These are phyloP conservation scores for Solanum clarkiae DNA, from an alignment of 257 asterid species.

Conservation along the genomic window DNA sequence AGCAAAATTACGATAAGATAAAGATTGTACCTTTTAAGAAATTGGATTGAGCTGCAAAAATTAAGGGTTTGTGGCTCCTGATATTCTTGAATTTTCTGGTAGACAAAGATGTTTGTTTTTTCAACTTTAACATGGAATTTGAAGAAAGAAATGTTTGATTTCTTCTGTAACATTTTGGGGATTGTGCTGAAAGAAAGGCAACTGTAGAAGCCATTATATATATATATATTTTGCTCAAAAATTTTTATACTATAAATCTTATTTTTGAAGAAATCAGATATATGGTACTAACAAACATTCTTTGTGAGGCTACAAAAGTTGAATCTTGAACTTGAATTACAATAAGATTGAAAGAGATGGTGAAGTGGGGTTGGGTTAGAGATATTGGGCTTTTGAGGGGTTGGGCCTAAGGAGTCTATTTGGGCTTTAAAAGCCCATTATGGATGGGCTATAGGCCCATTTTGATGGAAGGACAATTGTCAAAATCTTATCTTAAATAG, in stretches of 20 bases:
- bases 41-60: conserved; percentile 47
- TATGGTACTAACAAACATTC: not conserved
- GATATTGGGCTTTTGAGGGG: not conserved
- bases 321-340: not conserved
- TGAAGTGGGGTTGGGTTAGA: not conserved
- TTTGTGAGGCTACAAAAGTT: not conserved
- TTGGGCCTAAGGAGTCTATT: not conserved
- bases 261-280: not conserved
- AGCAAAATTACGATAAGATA: too few species aligned
- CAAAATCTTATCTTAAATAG: not conserved
- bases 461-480: not conserved
- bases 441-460: not conserved
- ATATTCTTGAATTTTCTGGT: conserved; percentile 11
- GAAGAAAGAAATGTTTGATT: conserved; percentile 5
- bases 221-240: not conserved
- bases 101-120: conserved; percentile 20
- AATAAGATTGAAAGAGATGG: not conserved
- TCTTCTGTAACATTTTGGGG: conserved; percentile 1
- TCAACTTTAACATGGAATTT: conserved; percentile 13
- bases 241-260: not conserved
- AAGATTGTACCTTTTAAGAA: conserved; percentile 38
- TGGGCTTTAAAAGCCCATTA: not conserved
- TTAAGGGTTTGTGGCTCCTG: conserved; percentile 17
- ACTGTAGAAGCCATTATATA: not conserved
- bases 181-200: not conserved